Conservation (phyloP, 306 rosid species). For the Morella rubra region DNA sequence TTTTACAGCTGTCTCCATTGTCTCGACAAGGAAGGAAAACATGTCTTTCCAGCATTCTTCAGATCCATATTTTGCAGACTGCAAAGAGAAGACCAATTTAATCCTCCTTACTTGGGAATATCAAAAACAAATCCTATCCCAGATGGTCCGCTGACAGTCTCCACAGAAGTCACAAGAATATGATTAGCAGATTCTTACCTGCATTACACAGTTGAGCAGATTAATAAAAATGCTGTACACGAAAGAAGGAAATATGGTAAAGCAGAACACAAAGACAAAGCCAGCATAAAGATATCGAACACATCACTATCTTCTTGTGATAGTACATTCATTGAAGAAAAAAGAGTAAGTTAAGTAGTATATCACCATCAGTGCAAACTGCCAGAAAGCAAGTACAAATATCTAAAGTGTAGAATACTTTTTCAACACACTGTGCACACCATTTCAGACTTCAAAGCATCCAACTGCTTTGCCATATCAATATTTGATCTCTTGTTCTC, state of each 20-base stretch:
- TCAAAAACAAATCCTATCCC: constrained; percentile 21
- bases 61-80: constrained; percentile 75
- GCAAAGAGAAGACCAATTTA: constrained; percentile 47
- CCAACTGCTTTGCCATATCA: constrained; percentile 78
- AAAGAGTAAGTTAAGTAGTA: neutral
- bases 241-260: constrained; percentile 19
- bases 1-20: constrained; percentile 91
- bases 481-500: constrained; percentile 82
- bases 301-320: neutral
- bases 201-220: constrained; percentile 26
- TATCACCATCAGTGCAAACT: neutral
- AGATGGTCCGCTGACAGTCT: constrained; percentile 2
- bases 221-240: constrained; percentile 1
- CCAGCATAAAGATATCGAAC: neutral
- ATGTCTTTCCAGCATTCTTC: constrained; percentile 73
- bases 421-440: constrained; percentile 41
- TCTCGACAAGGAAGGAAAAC: constrained; percentile 79
- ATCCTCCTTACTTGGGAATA: constrained; percentile 28
- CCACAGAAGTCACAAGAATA: constrained; percentile 22
- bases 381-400: neutral
- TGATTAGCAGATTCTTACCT: constrained; percentile 23
- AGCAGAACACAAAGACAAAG: constrained; percentile 25
- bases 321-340: neutral
- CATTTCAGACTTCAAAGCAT: constrained; percentile 75
- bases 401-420: neutral